Base-by-base conservation (phyloP, 495 filamentous ascomycete genomes). In the Amniculicola lignicola region DNA sequence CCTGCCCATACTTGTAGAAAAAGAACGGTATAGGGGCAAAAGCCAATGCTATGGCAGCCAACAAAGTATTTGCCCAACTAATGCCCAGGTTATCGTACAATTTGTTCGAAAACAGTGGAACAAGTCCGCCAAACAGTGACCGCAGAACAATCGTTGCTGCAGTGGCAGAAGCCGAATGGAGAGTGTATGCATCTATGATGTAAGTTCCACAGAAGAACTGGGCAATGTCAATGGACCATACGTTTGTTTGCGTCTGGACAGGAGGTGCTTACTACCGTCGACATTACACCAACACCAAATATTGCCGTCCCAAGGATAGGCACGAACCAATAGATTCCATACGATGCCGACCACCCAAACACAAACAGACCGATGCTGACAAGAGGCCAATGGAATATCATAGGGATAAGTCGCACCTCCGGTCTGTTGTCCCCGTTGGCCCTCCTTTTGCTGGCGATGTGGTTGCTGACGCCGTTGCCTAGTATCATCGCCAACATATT, bases 371-470 rank as follows among this genome's bases (percentile, higher is more conserved):
- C 49, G 4, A 36, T 22, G 3, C 5, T 3, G 15, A 37, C 31
- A 10, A 35, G 15, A 5, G 45, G 45, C 27, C 27, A 49, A 16
- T 11, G 12, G 45, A 49, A 36, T 5, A 49, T 22, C 45, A 49
- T 35, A 16, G 19, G 45, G 14, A 49, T 18, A 4, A 49, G 19
- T 15, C 45, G 25, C 12, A 36, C 37, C 16, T 49, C 27, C 10
- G 45, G 45, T 19, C 28, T 49, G 2, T n/a, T 49, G 27, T 49
- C 45, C 29, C 45, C 45, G 12, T 23, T 35, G 2, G 18, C 29
- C 2, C n/a, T 31, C 16, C 27, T 11, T 22, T 19, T 23, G 12
- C 14, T 37, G 3, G n/a, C 15, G 10, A 35, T 16, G 7, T 27
- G 5, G 6, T 49, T 24, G n/a, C 45, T 36, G 16, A 49, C n/a